Base-by-base conservation (phyloP, 805 yeast genomes). In the Candida jianshihensis region DNA sequence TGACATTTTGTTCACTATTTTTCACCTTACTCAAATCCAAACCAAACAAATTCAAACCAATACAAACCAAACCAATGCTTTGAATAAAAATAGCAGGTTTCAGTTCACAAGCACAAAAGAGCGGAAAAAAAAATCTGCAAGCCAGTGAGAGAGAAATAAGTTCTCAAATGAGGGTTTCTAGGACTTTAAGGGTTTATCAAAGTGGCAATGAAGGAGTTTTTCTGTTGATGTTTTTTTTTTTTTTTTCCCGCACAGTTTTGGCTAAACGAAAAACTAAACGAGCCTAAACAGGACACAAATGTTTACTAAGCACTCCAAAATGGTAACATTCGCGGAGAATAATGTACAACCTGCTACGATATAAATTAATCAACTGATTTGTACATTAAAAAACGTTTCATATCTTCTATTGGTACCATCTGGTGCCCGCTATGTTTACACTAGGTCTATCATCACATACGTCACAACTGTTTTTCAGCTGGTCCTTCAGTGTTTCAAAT, bases 401-500 rank as follows among this genome's bases (percentile, higher is more conserved):
- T 20, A 7, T 10, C 9, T 7, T 18, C 12, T 19, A 44, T 25
- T 32, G 26, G 27, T 42, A 29, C 68, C 54, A 13, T 75, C 78
- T 34, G 50, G 57, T 15, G 13, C 48, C 48, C 34, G 37, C 39
- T 22, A 41, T 39, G 24, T 41, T 42, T 35, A 44, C 36, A 16
- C 38, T 38, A 4, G 35, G 35, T n/a, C 20, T 19, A 6, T 32
- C 22, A 4, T 29, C 24, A 29, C 31, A 29, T 6, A 16, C 31
- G 5, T 29, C 19, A n/a, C 31, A 29, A 3, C 19, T 18, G 6
- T 29, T 18, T 7, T 10, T 12, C 26, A 30, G 13, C 16, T 16
- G 21, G 15, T 15, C 11, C 13, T 24, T 24, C 8, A 24, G 13
- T 11, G 16, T 11, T 16, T 15, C 24, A 7, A 18, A 26, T 4